Percentiles rank a stretch among this genome's conserved stretches.
These are phyloP conservation scores for Fennellomyces sp. DNA, from an alignment of 371 early-diverging fungal genomes.

Conservation along the genomic window DNA sequence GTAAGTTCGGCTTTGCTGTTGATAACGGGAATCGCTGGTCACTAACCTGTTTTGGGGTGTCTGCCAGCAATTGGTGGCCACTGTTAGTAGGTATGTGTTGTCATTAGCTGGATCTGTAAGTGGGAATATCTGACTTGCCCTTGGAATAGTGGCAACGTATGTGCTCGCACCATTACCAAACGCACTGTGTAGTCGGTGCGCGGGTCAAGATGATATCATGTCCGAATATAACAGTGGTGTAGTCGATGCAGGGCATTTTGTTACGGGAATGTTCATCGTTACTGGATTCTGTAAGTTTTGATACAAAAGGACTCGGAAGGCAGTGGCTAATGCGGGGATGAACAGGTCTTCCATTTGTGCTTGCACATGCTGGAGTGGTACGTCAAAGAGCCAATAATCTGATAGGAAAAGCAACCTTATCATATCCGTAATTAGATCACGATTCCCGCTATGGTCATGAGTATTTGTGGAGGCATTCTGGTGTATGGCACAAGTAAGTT, in stretches of 20 bases:
- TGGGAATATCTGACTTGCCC: background rate
- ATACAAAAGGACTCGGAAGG: background rate
- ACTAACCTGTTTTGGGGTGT: conserved; percentile 5
- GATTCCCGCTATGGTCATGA: conserved; percentile 84
- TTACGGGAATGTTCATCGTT: conserved; percentile 89
- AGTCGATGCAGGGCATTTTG: conserved; percentile 89
- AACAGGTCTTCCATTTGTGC: conserved; percentile 68
- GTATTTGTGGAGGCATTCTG: conserved; percentile 83
- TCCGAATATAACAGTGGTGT: conserved; percentile 79
- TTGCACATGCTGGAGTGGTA: conserved; percentile 76
- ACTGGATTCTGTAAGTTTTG: conserved; percentile 82
- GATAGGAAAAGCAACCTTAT: background rate
- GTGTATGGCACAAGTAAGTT: conserved; percentile 84
- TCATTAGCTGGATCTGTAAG: background rate
- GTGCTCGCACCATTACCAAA: conserved; percentile 92
- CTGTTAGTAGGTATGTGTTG: conserved; percentile 70
- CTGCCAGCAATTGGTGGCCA: conserved; percentile 89
- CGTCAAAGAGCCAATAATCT: conserved; percentile 9
- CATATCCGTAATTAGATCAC: conserved; percentile 54
- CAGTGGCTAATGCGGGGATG: background rate
- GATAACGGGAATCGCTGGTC: no score
- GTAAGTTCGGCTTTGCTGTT: no score
- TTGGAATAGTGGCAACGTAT: conserved; percentile 71
- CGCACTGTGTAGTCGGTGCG: conserved; percentile 76
- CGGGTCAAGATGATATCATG: conserved; percentile 75